Conservation (phyloP, 2,329 filamentous ascomycete species). For the Exophiala xenobiotica region DNA sequence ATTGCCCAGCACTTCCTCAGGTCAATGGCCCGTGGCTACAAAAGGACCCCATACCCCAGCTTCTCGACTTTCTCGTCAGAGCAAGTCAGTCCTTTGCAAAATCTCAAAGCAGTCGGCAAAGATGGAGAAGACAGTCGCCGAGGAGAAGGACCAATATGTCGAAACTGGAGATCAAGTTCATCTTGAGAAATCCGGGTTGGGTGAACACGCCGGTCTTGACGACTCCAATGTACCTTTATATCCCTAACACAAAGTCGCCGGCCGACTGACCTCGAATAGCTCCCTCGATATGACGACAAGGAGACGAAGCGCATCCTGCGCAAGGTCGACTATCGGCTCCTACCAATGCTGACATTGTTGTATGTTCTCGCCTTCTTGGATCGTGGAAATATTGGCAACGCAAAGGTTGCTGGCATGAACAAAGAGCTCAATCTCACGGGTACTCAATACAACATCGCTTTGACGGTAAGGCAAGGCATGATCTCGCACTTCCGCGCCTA, state of each 20-base stretch:
- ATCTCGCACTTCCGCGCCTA: not conserved
- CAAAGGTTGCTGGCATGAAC: conserved; percentile 45
- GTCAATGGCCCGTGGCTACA: not conserved
- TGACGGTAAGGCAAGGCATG: conserved; percentile 27
- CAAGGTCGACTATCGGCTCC: conserved; percentile 43
- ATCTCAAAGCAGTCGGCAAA: not conserved
- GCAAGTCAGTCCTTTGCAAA: not conserved
- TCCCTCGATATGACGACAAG: conserved; percentile 18
- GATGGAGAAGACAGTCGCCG: not conserved
- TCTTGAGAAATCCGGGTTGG: conserved; percentile 1
- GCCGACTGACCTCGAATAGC: not conserved
- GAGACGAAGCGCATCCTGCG: conserved; percentile 35
- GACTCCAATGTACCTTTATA: not conserved
- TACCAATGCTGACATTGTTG: conserved; percentile 19
- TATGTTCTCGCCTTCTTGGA: conserved; percentile 33
- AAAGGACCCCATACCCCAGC: not conserved
- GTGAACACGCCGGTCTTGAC: not conserved
- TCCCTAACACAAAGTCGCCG: too few species aligned
- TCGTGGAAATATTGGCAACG: conserved; percentile 49
- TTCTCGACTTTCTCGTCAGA: not conserved
- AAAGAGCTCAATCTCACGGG: conserved; percentile 43
- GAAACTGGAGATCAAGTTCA: not conserved
- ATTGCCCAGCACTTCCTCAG: not conserved
- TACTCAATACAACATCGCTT: conserved; percentile 37
- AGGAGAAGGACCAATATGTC: not conserved